Percentiles rank a stretch among this genome's conserved stretches.
Conservation (phyloP, 2,329 filamentous ascomycete species). For the Ploettnerulaceae sp. region DNA sequence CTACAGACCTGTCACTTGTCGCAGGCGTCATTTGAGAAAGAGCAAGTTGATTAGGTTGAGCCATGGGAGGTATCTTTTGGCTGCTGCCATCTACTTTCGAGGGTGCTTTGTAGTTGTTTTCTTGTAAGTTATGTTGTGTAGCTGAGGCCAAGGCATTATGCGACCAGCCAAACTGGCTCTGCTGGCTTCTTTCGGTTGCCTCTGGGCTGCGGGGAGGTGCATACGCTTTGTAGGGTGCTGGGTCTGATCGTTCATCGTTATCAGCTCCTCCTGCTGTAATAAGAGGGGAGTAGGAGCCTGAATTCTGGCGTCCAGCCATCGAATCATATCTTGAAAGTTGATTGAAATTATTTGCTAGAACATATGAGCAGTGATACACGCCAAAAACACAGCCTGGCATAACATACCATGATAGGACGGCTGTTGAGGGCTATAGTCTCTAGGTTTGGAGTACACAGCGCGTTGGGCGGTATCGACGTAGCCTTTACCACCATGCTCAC, state of each 20-base stretch:
- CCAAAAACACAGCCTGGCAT: neutral
- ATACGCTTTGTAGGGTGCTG: constrained; percentile 10
- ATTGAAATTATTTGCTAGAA: constrained; percentile 23
- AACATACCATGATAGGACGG: constrained; percentile 22
- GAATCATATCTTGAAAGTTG: constrained; percentile 15
- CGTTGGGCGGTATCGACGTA: constrained; percentile 26
- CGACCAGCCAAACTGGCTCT: constrained; percentile 11
- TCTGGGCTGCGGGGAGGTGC: constrained; percentile 5
- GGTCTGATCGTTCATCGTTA: constrained; percentile 16
- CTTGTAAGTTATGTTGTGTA: constrained; percentile 1
- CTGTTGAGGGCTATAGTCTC: constrained; percentile 21
- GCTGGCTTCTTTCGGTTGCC: constrained; percentile 1
- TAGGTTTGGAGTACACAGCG: constrained; percentile 19
- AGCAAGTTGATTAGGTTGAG: constrained; percentile 1
- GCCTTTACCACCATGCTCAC: constrained; percentile 19
- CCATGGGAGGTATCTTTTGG: neutral
- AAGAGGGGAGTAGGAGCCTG: constrained; percentile 30
- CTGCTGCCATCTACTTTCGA: constrained; percentile 6
- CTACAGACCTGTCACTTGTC: constrained; percentile 17
- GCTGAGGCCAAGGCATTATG: constrained; percentile 8
- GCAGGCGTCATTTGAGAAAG: neutral
- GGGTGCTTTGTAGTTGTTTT: constrained; percentile 9
- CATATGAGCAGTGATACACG: constrained; percentile 3
- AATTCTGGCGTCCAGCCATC: constrained; percentile 20
- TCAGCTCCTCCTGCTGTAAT: constrained; percentile 16